Evolutionary conservation across 106 monocot genomes (phyloP).

Genomic region (Cymbidium sinense): DNA sequence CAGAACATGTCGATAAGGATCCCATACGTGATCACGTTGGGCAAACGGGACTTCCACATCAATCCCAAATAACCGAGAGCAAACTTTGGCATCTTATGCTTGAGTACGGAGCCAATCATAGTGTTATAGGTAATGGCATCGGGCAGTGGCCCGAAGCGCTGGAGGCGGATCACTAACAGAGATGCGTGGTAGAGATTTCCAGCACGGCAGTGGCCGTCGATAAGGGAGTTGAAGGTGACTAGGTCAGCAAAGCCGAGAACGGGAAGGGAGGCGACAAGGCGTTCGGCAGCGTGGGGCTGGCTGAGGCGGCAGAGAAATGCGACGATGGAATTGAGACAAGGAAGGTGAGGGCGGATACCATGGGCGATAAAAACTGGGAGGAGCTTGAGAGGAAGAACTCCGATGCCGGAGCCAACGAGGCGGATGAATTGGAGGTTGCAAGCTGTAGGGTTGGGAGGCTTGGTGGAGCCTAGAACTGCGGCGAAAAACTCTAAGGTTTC

Average conservation of each 20-base stretch:
- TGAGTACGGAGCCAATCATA: slow-evolving; percentile 7
- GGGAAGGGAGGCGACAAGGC: neutral
- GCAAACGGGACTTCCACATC: slow-evolving; percentile 13
- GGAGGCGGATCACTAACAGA: slow-evolving; percentile 12
- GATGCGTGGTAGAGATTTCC: slow-evolving; percentile 21
- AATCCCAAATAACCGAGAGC: slow-evolving; percentile 4
- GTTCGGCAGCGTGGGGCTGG: slow-evolving; percentile 3
- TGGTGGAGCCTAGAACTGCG: neutral
- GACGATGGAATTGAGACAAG: slow-evolving; percentile 10
- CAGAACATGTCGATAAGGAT: slow-evolving; percentile 13
- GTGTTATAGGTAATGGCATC: slow-evolving; percentile 7
- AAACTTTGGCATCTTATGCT: neutral
- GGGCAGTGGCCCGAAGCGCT: slow-evolving; percentile 8
- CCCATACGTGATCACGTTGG: slow-evolving; percentile 11
- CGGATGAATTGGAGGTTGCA: slow-evolving; percentile 11
- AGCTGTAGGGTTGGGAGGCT: neutral
- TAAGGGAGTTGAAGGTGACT: slow-evolving; percentile 27
- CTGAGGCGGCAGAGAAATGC: slow-evolving; percentile 10
- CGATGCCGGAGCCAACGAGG: slow-evolving; percentile 6
- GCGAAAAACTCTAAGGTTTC: slow-evolving; percentile 10
- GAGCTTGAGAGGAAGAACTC: slow-evolving; percentile 17
- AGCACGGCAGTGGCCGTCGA: slow-evolving; percentile 15
- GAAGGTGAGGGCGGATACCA: slow-evolving; percentile 4
- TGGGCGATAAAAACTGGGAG: slow-evolving; percentile 7
- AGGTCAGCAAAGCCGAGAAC: neutral